Evolutionary conservation across 495 filamentous ascomycete genomes (phyloP).

Genomic region (Oidiodendron maius): DNA sequence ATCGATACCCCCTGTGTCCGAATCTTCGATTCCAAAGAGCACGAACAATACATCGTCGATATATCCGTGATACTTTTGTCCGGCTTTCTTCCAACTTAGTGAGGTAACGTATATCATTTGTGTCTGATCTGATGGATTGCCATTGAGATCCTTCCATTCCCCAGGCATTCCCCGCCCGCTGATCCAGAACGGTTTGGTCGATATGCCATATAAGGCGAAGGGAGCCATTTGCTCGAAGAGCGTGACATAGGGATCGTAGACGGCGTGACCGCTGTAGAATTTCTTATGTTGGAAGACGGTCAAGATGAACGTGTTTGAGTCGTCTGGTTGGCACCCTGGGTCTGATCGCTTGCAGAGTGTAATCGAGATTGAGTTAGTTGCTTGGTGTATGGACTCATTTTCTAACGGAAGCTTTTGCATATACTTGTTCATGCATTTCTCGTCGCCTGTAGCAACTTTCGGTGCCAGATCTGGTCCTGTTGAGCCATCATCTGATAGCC

Average conservation of each 20-base stretch:
- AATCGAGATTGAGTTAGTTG: constrained; percentile 47
- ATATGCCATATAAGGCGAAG: constrained; percentile 43
- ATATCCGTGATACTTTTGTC: constrained; percentile 41
- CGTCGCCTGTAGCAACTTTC: constrained; percentile 23
- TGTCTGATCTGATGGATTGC: background rate
- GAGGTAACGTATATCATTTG: constrained; percentile 45
- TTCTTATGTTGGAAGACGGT: constrained; percentile 47
- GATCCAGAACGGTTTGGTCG: constrained; percentile 46
- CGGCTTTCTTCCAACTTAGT: constrained; percentile 42
- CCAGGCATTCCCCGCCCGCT: constrained; percentile 25
- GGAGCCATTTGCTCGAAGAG: constrained; percentile 37
- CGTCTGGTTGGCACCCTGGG: constrained; percentile 29
- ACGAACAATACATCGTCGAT: constrained; percentile 44
- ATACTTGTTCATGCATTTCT: constrained; percentile 33
- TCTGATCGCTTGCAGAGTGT: constrained; percentile 45
- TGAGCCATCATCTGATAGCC: constrained; percentile 32
- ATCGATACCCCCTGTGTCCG: constrained; percentile 35
- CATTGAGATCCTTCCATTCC: background rate
- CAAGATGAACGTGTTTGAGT: constrained; percentile 44
- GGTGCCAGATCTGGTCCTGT: constrained; percentile 34
- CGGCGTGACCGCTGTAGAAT: constrained; percentile 34
- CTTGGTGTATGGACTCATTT: constrained; percentile 41
- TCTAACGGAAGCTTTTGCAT: constrained; percentile 26
- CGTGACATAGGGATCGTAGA: constrained; percentile 50
- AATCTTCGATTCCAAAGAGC: constrained; percentile 45